Percentiles rank a stretch among this genome's conserved stretches.
phyloP scores from a whole-genome alignment of 768 basidiomycete genomes.

The Pisolithus marmoratus region DNA sequence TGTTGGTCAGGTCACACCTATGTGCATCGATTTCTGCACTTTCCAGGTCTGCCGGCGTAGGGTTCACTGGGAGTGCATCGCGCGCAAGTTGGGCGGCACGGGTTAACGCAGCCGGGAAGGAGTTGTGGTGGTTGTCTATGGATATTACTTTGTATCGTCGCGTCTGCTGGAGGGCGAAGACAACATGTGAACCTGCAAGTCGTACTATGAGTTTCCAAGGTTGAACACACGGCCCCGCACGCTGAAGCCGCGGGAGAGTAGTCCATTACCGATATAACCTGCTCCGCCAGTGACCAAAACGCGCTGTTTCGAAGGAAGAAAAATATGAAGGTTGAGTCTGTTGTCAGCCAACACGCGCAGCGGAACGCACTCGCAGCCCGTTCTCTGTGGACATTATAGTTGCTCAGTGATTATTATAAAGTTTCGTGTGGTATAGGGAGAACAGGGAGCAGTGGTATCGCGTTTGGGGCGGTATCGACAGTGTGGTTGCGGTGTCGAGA shows the following conservation, averaged over 20 bases:
- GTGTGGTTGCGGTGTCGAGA: not conserved
- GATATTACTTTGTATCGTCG: conserved; percentile 89
- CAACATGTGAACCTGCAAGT: conserved; percentile 81
- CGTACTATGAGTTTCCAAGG: no score
- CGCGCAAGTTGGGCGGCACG: conserved; percentile 78
- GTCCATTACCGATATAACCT: conserved; percentile 75
- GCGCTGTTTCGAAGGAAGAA: conserved; percentile 32
- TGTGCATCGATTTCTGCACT: conserved; percentile 68
- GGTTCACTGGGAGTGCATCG: conserved; percentile 58
- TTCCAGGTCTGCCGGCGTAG: conserved; percentile 63
- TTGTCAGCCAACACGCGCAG: not conserved
- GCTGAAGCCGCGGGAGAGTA: conserved; percentile 3
- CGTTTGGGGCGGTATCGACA: not conserved
- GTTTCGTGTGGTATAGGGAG: not conserved
- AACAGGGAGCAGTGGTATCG: not conserved
- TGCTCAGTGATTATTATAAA: conserved; percentile 1
- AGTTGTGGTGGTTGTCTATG: conserved; percentile 94
- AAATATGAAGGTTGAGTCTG: conserved; percentile 7
- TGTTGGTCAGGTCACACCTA: conserved; percentile 68
- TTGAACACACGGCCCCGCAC: no score
- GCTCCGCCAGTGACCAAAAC: conserved; percentile 77
- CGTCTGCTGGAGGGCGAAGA: conserved; percentile 79
- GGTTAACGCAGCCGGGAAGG: conserved; percentile 65
- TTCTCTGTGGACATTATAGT: conserved; percentile 24
- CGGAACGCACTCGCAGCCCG: conserved; percentile 43